Conservation (phyloP, 108 stramenopile genomes). For the Poteriospumella lacustris region DNA sequence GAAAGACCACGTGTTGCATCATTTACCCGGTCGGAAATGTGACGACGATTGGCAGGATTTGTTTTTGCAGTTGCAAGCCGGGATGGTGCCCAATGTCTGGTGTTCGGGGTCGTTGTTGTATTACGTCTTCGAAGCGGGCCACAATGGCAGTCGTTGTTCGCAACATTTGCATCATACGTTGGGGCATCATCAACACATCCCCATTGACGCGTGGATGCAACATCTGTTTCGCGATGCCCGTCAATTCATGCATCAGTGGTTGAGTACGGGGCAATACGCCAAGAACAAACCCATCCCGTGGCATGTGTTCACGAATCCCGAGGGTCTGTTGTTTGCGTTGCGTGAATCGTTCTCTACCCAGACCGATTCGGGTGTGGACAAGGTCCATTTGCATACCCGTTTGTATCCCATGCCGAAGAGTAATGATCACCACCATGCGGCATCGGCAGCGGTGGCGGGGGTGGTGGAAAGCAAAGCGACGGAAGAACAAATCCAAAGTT, state of each 20-base stretch:
- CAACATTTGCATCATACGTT: no score
- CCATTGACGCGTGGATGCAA: not conserved
- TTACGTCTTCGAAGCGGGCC: not conserved
- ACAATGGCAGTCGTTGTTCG: no score
- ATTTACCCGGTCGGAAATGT: not conserved
- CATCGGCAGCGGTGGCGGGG: no score
- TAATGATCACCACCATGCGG: no score
- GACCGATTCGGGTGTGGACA: not conserved
- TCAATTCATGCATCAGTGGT: not conserved
- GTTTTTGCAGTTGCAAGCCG: not conserved
- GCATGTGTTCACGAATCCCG: not conserved
- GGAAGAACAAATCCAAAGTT: no score
- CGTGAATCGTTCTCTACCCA: not conserved
- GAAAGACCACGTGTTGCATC: not conserved
- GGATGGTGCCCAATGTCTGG: not conserved
- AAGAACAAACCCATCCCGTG: not conserved
- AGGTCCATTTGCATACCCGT: not conserved
- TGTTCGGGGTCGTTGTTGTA: no score
- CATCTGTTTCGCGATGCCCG: not conserved
- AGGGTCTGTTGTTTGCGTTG: not conserved
- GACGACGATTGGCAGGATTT: not conserved
- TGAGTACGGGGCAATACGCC: not conserved
- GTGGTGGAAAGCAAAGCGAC: no score
- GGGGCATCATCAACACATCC: not conserved
- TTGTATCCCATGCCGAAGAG: no score